Base-by-base conservation (phyloP, 2,329 filamentous ascomycete species). In the Albifimbria verrucaria region DNA sequence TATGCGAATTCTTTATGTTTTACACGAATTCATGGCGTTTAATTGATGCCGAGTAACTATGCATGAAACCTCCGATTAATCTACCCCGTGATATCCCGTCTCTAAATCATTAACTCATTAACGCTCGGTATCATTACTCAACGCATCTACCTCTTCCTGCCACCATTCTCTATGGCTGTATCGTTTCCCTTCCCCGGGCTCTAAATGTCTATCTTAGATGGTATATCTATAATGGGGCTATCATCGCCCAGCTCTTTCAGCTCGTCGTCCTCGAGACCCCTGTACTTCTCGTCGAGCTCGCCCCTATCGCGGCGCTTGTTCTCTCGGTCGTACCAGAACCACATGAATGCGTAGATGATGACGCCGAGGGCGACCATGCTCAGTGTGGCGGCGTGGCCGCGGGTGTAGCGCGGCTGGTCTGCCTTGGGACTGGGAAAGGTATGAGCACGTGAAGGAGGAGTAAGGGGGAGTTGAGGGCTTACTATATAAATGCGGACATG, bases 401-500 rank as follows among this genome's bases (percentile, higher is more conserved):
- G 75, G 36, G 82, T 71, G 62, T 82, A 88, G n/a, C 81, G 75
- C 2, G 83, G 83, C 1, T 67, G 74, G 48, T 85, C 80, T 1
- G 55, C 52, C 12, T 65, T 71, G 4, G 75, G 71, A 57, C 77
- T 80, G 20, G 21, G 10, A n/a, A 10, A 48, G 39, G 59, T 22
- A 36, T 21, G 21, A 18, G 4, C 25, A 11, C 23, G 28, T 11
- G 4, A 41, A 25, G 22, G 5, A 43, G 10, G 3, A 7, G 3
- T 18, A 17, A 7, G 25, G 44, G 5, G 5, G 45, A 24, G 26
- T 5, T 10, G 18, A 41, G 7, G 1, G 18, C 69, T 59, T 52
- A 73, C 70, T 80, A 80, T 51, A 88, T 82, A 60, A 90, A 91
- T 0, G 86, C 82, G 3, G 86, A 80, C 84, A 90, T 87, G 57